Conservation (phyloP, 495 filamentous ascomycete genomes). For the Podospora pseudocomata region DNA sequence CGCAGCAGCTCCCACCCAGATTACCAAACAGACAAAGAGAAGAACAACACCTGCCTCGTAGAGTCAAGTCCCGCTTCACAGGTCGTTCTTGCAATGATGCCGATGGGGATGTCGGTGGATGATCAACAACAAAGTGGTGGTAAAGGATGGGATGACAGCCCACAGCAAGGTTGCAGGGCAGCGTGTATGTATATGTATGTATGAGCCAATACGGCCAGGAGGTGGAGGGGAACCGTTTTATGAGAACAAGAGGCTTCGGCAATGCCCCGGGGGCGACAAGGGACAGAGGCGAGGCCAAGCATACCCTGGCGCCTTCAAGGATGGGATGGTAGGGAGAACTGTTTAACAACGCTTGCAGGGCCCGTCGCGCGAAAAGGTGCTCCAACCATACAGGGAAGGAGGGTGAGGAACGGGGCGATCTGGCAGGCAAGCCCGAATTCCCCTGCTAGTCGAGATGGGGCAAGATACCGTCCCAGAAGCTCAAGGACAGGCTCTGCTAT, state of each 20-base stretch:
- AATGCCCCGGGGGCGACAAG: conserved; percentile 44
- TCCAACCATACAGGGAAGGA: conserved; percentile 55
- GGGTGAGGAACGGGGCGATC: conserved; percentile 48
- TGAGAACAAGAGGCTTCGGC: conserved; percentile 43
- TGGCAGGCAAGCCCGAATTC: conserved; percentile 33
- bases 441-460: conserved; percentile 34
- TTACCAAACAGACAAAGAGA: background rate
- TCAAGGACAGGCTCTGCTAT: conserved; percentile 4
- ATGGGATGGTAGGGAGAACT: conserved; percentile 39
- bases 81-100: background rate
- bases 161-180: conserved; percentile 42
- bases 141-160: conserved; percentile 38
- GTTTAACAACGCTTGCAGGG: conserved; percentile 44
- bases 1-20: conserved; percentile 11
- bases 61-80: background rate
- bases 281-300: conserved; percentile 38
- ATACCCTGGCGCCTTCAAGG: conserved; percentile 40
- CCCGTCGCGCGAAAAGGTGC: conserved; percentile 37
- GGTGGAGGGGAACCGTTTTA: conserved; percentile 47
- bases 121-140: conserved; percentile 24
- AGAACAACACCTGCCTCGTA: background rate
- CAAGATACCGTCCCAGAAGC: conserved; percentile 19
- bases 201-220: conserved; percentile 40
- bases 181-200: conserved; percentile 47
- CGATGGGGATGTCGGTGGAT: conserved; percentile 2